Conservation (phyloP, 805 yeast species). For the Pichia membranifaciens region DNA sequence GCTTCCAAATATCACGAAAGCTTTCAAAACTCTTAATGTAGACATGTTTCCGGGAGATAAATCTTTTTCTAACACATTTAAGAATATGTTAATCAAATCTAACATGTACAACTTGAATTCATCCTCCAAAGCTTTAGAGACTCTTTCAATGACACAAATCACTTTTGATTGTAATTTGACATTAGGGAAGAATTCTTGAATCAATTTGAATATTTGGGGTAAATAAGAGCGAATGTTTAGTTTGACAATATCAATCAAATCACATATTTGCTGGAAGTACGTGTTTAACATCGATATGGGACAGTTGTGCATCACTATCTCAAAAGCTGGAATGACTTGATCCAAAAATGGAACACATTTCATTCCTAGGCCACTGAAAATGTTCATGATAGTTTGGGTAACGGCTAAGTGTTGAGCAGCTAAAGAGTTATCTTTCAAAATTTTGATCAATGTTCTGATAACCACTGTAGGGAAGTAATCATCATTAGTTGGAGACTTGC, state of each 20-base stretch:
- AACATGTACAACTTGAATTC: constrained; percentile 86
- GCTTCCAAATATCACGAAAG: constrained; percentile 80
- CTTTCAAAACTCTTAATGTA: constrained; percentile 67
- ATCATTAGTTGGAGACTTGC: constrained; percentile 86
- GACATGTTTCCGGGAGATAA: constrained; percentile 55
- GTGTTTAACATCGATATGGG: constrained; percentile 77
- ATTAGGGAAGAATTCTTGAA: constrained; percentile 66
- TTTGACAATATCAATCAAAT: constrained; percentile 72
- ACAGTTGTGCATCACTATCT: constrained; percentile 76
- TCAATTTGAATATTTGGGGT: constrained; percentile 64
- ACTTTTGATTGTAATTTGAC: constrained; percentile 69
- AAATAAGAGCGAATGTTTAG: constrained; percentile 85
- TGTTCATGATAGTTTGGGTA: constrained; percentile 89
- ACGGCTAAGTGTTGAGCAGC: constrained; percentile 85
- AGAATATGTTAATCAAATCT: constrained; percentile 64
- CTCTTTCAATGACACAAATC: constrained; percentile 72
- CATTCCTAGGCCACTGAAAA: constrained; percentile 81
- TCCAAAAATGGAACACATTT: constrained; percentile 86
- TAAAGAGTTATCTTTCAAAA: constrained; percentile 78
- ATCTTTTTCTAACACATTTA: constrained; percentile 72
- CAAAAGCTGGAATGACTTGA: constrained; percentile 82
- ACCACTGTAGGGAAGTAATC: constrained; percentile 96
- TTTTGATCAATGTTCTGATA: constrained; percentile 74
- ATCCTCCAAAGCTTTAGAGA: constrained; percentile 82
- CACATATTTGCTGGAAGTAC: constrained; percentile 82